A percentile compares a stretch with the other conserved stretches of the same genome.
Conservation (phyloP, 805 yeast genomes). For the Kockiozyma suomiensis region DNA sequence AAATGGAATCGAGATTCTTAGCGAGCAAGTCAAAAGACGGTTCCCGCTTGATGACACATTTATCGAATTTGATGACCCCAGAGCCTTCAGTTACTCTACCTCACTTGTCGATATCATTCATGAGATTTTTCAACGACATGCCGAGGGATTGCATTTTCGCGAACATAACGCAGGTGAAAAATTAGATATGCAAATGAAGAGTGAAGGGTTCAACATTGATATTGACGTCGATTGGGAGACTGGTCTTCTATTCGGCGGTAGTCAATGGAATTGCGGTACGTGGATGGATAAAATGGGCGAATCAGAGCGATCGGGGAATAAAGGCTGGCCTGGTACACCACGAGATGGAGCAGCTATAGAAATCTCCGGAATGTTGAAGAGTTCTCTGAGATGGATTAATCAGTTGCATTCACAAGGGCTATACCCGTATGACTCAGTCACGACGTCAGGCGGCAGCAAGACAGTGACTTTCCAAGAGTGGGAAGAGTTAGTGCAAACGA, state of each 20-base stretch:
- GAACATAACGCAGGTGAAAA: slow-evolving; percentile 94
- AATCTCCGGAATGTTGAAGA: slow-evolving; percentile 83
- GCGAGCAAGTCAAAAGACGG: slow-evolving; percentile 75
- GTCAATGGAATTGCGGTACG: slow-evolving; percentile 92
- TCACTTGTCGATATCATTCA: slow-evolving; percentile 75
- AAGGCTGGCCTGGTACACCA: slow-evolving; percentile 97
- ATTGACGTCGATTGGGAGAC: slow-evolving; percentile 83
- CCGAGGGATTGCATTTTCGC: slow-evolving; percentile 79
- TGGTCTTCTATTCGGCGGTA: slow-evolving; percentile 89
- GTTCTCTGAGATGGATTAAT: slow-evolving; percentile 77
- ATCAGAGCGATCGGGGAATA: slow-evolving; percentile 74
- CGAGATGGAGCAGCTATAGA: slow-evolving; percentile 97
- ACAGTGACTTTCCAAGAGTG: slow-evolving; percentile 64
- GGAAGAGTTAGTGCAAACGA: slow-evolving; percentile 67
- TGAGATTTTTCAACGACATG: slow-evolving; percentile 86
- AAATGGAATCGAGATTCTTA: slow-evolving; percentile 64
- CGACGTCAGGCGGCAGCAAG: slow-evolving; percentile 56
- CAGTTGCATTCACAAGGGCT: slow-evolving; percentile 55
- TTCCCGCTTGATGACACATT: slow-evolving; percentile 88
- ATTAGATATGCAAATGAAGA: slow-evolving; percentile 88
- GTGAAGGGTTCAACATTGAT: slow-evolving; percentile 86
- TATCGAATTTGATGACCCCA: slow-evolving; percentile 65
- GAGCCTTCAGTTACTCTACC: slow-evolving; percentile 73
- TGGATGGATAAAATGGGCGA: slow-evolving; percentile 99
- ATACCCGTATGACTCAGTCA: slow-evolving; percentile 62